phyloP scores from a whole-genome alignment of 2,329 filamentous ascomycete species.

The Lasiodiplodia sp. region DNA sequence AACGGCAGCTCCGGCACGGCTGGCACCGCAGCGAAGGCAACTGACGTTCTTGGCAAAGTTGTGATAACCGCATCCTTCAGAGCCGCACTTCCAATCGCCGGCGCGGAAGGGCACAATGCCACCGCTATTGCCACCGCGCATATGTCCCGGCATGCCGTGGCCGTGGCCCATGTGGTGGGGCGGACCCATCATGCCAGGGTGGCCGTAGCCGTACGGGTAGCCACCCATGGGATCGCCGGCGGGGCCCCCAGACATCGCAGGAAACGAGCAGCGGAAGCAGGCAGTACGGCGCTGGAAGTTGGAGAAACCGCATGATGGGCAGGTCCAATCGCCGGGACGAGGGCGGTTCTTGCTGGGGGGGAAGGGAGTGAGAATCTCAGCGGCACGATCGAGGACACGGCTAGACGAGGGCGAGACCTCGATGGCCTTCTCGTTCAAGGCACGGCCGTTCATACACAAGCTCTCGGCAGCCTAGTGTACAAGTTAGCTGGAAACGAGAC shows the following conservation, averaged over 20 bases:
- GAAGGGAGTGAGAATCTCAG: constrained; percentile 95
- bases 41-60: constrained; percentile 99
- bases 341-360: constrained; percentile 98
- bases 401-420: constrained; percentile 98
- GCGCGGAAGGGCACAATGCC: constrained; percentile 95
- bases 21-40: constrained; percentile 94
- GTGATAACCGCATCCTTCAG: constrained; percentile 96
- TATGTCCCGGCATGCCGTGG: constrained; percentile 64
- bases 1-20: constrained; percentile 90
- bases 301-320: constrained; percentile 97
- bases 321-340: constrained; percentile 97
- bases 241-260: constrained; percentile 83
- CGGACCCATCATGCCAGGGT: constrained; percentile 66
- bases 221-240: constrained; percentile 72
- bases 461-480: constrained; percentile 84
- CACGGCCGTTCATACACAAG: constrained; percentile 98
- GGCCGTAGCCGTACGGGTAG: constrained; percentile 63
- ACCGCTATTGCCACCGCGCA: constrained; percentile 74
- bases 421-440: constrained; percentile 97
- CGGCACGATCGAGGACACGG: constrained; percentile 91
- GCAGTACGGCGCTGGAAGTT: constrained; percentile 99
- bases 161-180: constrained; percentile 75
- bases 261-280: constrained; percentile 99
- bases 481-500: constrained; percentile 1
- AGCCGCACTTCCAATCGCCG: constrained; percentile 98